Evolutionary conservation across 2,329 filamentous ascomycete genomes (phyloP), one percentile per base, ranked within the genome.

Genomic region (Hirsutella rhossiliensis): DNA sequence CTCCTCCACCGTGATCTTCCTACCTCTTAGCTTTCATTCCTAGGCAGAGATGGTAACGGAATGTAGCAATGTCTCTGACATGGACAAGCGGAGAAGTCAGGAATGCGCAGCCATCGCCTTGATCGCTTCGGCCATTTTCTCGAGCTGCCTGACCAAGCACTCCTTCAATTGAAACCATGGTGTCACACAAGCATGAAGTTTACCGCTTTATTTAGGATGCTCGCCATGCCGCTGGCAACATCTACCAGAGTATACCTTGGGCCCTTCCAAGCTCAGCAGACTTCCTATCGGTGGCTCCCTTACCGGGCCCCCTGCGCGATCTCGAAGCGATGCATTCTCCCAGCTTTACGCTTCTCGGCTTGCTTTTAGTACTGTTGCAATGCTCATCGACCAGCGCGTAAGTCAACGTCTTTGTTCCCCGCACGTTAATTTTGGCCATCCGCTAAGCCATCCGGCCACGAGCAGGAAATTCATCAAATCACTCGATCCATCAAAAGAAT

Each of bases 401-500:
- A 37, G 34, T 37, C 7, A 9, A 5, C 13, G 5, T 18, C 34
- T 9, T 36, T 13, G 7, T 34, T 4, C 12, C 3, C n/a, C 13
- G 31, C 12, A 27, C 5, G 12, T 3, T 2, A 34, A 7, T 11
- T 5, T 34, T 17, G 13, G n/a, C 2, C n/a, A 34, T 1, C n/a
- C 18, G 34, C 34, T 37, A 37, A 37, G 15, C 9, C 6, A 4
- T 11, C 9, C 3, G 8, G 15, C n/a, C 7, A 15, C 12, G n/a
- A 17, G 9, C 18, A 43, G 41, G 5, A n/a, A 23, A n/a, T 38
- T 43, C 17, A 28, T 43, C 27, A 11, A 28, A 6, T n/a, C 28
- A 5, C 20, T 43, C 2, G 18, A 43, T 20, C n/a, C 11, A 11
- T 12, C 12, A 2, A 12, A 18, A 15, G 12, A 20, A 17, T 62